phyloP scores from a whole-genome alignment of 2,329 filamentous ascomycete species.

The Sporothrix luriei region DNA sequence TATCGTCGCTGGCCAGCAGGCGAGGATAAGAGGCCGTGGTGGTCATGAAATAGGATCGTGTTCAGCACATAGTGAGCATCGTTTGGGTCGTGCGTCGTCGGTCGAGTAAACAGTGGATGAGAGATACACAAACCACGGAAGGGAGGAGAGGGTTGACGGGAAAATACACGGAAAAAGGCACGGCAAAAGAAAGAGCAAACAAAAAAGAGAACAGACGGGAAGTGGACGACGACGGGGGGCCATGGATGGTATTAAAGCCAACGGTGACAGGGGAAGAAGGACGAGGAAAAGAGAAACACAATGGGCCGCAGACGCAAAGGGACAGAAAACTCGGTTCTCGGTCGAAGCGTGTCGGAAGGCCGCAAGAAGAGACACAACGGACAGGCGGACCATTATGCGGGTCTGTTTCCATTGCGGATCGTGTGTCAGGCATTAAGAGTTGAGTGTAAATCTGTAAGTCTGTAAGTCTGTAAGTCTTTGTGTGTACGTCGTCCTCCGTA shows the following conservation, averaged over 20 bases:
- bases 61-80: background rate
- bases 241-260: background rate
- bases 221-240: background rate
- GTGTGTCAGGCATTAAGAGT: conserved; percentile 1
- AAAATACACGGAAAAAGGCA: no score
- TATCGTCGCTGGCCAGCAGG: conserved; percentile 22
- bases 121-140: background rate
- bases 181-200: background rate
- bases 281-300: background rate
- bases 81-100: background rate
- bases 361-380: background rate
- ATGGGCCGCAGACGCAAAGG: background rate
- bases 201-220: background rate
- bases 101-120: background rate
- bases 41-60: background rate
- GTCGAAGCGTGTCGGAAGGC: background rate
- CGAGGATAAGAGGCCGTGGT: conserved; percentile 8
- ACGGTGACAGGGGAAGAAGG: background rate
- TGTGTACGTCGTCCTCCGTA: no score
- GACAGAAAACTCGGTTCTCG: background rate
- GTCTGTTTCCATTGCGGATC: conserved; percentile 17
- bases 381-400: conserved; percentile 13
- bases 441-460: background rate
- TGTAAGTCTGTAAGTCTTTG: background rate
- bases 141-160: background rate